These are phyloP conservation scores for Aspergillus versicolor DNA, from an alignment of 2,329 filamentous ascomycete genomes.

Conservation along the genomic window DNA sequence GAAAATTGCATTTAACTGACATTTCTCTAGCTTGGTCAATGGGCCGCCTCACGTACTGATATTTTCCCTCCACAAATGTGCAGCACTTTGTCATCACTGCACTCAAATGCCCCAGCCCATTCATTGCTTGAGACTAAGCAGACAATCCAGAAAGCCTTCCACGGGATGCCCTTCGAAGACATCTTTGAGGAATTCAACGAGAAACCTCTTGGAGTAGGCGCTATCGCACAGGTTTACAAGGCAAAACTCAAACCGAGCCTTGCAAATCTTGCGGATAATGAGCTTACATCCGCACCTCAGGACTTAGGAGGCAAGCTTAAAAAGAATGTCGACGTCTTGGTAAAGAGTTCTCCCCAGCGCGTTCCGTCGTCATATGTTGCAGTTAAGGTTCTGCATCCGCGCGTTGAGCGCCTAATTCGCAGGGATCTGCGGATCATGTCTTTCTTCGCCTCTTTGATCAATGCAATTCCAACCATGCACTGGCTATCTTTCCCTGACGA, in stretches of 20 bases:
- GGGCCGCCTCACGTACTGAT: constrained; percentile 93
- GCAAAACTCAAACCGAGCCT: constrained; percentile 84
- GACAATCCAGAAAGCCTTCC: constrained; percentile 79
- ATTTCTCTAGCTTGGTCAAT: constrained; percentile 75
- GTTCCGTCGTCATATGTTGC: constrained; percentile 92
- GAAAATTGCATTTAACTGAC: constrained; percentile 2
- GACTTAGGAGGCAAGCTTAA: constrained; percentile 68
- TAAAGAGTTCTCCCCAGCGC: constrained; percentile 81
- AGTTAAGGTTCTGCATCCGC: constrained; percentile 91
- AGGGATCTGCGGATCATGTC: constrained; percentile 91
- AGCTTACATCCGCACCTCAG: constrained; percentile 51
- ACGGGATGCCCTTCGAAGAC: constrained; percentile 74
- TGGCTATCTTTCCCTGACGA: constrained; percentile 97
- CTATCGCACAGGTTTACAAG: constrained; percentile 97
- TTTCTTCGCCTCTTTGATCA: constrained; percentile 82
- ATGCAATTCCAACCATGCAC: constrained; percentile 88
- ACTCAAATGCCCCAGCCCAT: constrained; percentile 92
- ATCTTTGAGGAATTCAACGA: constrained; percentile 97
- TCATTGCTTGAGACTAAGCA: constrained; percentile 75
- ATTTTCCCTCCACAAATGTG: constrained; percentile 96
- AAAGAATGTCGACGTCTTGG: constrained; percentile 78
- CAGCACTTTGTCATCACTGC: constrained; percentile 86
- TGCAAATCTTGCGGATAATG: constrained; percentile 60
- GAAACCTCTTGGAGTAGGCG: constrained; percentile 84
- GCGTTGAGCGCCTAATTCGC: constrained; percentile 85